Base-by-base conservation (phyloP, 2,329 filamentous ascomycete genomes). In the Calonectria pseudoturangicola region DNA sequence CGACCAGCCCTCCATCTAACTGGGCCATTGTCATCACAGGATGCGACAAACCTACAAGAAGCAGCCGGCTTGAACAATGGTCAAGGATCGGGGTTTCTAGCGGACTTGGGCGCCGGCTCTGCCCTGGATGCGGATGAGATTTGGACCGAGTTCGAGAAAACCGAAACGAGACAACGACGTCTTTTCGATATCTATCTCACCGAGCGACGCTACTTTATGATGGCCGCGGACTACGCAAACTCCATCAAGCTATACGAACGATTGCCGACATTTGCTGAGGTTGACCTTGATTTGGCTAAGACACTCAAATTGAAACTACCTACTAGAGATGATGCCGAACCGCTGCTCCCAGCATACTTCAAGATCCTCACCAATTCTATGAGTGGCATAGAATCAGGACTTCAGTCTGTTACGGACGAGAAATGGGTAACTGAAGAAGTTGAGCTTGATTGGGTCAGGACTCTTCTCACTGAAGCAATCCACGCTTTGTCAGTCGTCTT, bases 401-500 rank as follows among this genome's bases (percentile, higher is more conserved):
- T 92, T n/a, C 84, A 82, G 25, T 81, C 89, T 13, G 86, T 90
- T 28, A 87, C 88, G 27, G 88, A 90, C 51, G 87, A 90, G 25
- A 80, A 81, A 43, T 81, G 89, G 68, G 80, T 87, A 45, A 87
- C 88, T 1, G 91, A 92, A 28, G 88, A 90, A 43, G 76, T 90
- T 13, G 88, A 90, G 72, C 62, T 88, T 8, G 87, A 89, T 65
- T 96, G 93, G 91, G 84, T 89, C 28, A 88, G 88, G 68, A 91
- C 89, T 6, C 85, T 92, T 30, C 85, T 95, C 27, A 91, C 92
- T 16, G 95, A 98, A 82, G 89, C 93, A 51, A 87, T 93, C 47
- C 93, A 97, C 80, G 89, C 93, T 48, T 87, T 97, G 83, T 92
- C 95, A 62, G 87, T 95, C 18, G 85, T 95, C 28, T 94, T 96